These are phyloP conservation scores for Urtica urens DNA, from an alignment of 306 rosid species.

Conservation along the genomic window DNA sequence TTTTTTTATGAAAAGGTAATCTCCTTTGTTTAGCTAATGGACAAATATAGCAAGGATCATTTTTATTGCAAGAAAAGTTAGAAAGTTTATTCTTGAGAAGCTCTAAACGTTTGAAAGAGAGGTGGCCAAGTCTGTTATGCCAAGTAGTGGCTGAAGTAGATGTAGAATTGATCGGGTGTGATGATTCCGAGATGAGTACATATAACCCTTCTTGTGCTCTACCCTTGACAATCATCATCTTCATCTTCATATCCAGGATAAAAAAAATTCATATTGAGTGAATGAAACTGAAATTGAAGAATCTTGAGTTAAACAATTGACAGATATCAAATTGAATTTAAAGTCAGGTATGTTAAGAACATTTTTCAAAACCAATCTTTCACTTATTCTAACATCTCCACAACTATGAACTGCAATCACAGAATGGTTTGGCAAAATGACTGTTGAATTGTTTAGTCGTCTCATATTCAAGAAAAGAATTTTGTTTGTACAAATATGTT, in stretches of 20 bases:
- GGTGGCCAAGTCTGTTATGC: no score
- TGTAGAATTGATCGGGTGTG: no score
- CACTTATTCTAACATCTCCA: not conserved
- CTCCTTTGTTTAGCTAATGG: no score
- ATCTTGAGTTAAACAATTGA: not conserved
- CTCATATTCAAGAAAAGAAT: not conserved
- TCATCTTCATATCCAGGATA: not conserved
- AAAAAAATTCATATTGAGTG: not conserved
- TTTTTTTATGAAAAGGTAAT: no score
- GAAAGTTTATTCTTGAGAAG: no score
- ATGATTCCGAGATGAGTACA: no score
- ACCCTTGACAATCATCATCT: constrained; percentile 5
- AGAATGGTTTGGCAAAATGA: not conserved
- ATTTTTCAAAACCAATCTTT: not conserved
- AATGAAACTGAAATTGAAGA: not conserved
- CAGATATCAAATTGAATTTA: not conserved
- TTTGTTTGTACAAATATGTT: constrained; percentile 3
- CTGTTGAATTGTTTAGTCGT: not conserved
- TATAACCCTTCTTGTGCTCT: no score
- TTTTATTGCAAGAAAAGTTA: no score
- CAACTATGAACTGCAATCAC: not conserved
- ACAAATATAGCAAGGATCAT: no score
- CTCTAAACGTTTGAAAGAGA: no score
- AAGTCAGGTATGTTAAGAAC: not conserved
- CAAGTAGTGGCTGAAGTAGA: no score